Evolutionary conservation across 2,329 filamentous ascomycete species (phyloP), one percentile per base, ranked within the genome.

Genomic region (Chaetomium sp.): DNA sequence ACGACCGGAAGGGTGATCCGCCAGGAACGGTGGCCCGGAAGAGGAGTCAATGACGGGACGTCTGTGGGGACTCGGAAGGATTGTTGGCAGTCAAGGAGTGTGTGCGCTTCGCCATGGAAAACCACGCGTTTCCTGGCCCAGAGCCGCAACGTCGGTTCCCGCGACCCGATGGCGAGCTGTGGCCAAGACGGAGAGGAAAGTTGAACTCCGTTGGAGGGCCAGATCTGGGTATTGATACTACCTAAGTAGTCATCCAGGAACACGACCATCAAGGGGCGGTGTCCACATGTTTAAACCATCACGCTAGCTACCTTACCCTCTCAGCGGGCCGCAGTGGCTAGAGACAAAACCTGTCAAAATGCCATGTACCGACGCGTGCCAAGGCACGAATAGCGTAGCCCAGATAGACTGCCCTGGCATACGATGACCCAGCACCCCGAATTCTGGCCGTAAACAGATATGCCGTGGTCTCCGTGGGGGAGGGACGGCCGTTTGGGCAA

Each of bases 131-230:
- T 60, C 67, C 54, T 67, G 64, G 64, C 63, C 50, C 63, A 67
- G 64, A 68, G 68, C 67, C 65, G 62, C 68, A 70, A 64, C 64
- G 66, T 69, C 63, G 62, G 65, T 63, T 60, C 66, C 63, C 68
- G 64, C 62, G 64, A 67, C 64, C 67, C 67, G 64, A 63, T 60
- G 45, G 64, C 51, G 51, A 68, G 49, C 59, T 68, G 62, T 67
- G 60, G 61, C 64, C 50, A 69, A 69, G 67, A 55, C 58, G 35
- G 67, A 63, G 64, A 62, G 59, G 51, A 67, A 57, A 49, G n/a
- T 27, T 50, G 53, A 31, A 12, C 31, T 55, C 53, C 53, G 53
- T 55, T n/a, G 56, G 49, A 56, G 13, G 58, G 38, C 54, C 58
- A 54, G 60, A 65, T 65, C 64, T 59, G 64, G 60, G 50, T 33